A percentile compares a stretch with the other conserved stretches of the same genome.
Conservation (phyloP, 108 stramenopile species). For the Pseudonitzschia multiseries region DNA sequence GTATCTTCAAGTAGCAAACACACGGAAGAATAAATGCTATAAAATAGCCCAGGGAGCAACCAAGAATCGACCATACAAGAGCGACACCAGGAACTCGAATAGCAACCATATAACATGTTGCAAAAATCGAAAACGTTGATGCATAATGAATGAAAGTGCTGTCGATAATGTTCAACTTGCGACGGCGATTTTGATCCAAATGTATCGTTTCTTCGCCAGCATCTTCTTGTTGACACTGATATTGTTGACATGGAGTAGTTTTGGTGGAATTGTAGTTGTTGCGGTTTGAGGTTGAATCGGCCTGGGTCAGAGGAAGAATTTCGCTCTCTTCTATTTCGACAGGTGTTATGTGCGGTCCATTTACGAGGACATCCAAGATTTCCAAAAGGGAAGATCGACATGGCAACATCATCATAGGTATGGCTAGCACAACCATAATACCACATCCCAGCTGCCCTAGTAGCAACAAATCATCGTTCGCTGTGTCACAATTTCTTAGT, state of each 20-base stretch:
- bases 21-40: conserved; percentile 77
- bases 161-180: conserved; percentile 13
- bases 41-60: conserved; percentile 69
- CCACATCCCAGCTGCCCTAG: conserved; percentile 73
- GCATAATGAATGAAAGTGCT: conserved; percentile 47
- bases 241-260: not conserved
- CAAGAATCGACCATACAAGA: conserved; percentile 72
- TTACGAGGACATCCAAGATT: conserved; percentile 28
- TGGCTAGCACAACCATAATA: conserved; percentile 56
- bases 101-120: conserved; percentile 56
- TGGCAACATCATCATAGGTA: conserved; percentile 72
- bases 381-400: conserved; percentile 55
- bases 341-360: conserved; percentile 22
- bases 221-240: too few relatives aligned
- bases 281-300: not conserved
- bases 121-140: conserved; percentile 54
- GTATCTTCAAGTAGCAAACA: conserved; percentile 44
- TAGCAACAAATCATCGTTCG: conserved; percentile 37
- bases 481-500: conserved; percentile 47
- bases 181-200: not conserved
- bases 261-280: conserved; percentile 1
- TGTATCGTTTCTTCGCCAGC: not conserved
- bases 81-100: conserved; percentile 68
- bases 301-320: conserved; percentile 6
- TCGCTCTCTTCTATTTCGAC: conserved; percentile 19